Evolutionary conservation across 2,329 filamentous ascomycete species (phyloP), one percentile per base, ranked within the genome.

Genomic region (Ophiocordyceps unilateralis): DNA sequence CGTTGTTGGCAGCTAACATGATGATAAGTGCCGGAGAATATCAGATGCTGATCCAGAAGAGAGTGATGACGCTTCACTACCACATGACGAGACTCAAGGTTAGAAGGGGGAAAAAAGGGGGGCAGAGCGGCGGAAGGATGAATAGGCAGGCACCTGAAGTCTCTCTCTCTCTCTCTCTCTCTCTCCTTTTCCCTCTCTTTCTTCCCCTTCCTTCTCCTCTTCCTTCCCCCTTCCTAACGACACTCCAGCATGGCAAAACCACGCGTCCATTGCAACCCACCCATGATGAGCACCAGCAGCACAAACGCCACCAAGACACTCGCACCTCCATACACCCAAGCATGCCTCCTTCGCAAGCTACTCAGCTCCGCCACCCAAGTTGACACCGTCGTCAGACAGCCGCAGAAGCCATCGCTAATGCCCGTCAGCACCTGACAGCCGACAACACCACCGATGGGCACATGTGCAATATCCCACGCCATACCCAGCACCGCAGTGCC

Each of bases 391-490:
- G 77, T 81, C 53, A 76, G 53, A 46, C 73, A 76, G 2, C 78
- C 78, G 51, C 78, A 82, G 50, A 82, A 80, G 2, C 78, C 78
- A 62, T 82, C 77, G 56, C 76, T 70, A 4, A 81, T 58, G 6
- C 77, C 77, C 51, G 79, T 74, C 41, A 84, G 57, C 1, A 83
- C 71, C 58, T 83, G 78, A 47, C 81, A 88, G 1, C 76, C 77
- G 0, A 78, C 53, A 1, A 72, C 56, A 5, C 73, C 71, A 1
- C 72, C 71, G 1, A 68, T 48, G 0, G 68, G 71, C 0, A 69
- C 70, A 53, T 85, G 86, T 49, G 86, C 83, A 41, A 94, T 63
- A 54, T 93, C 83, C 65, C 75, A 93, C 24, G 77, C 73, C 70
- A 86, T 78, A 14, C 76, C 87, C 41, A 93, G 59, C 15, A 94